These are phyloP conservation scores for Aspergillus quadrilineatus DNA, from an alignment of 2,329 filamentous ascomycete genomes.

Conservation along the genomic window DNA sequence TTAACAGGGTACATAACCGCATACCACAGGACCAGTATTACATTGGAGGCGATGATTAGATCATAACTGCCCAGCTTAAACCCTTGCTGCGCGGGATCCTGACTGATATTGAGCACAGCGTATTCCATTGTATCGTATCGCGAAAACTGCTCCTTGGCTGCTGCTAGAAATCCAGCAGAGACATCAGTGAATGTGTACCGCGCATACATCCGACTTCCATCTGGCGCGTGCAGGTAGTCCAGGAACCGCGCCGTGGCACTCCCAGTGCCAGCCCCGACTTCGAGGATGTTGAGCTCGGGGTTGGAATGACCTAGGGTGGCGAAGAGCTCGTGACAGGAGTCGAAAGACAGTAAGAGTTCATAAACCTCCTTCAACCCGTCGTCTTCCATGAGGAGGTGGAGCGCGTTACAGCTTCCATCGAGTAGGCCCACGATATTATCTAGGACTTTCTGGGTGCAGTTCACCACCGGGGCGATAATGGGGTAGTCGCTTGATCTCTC, in stretches of 20 bases:
- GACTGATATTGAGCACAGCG: constrained; percentile 30
- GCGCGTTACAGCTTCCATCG: background rate
- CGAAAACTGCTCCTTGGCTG: constrained; percentile 26
- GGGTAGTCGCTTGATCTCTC: background rate
- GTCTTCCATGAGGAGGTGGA: constrained; percentile 2
- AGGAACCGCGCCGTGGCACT: constrained; percentile 5
- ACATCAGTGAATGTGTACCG: constrained; percentile 34
- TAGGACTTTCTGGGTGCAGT: background rate
- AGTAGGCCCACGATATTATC: background rate
- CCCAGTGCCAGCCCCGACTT: constrained; percentile 14
- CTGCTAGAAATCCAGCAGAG: constrained; percentile 31
- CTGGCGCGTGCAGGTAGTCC: background rate
- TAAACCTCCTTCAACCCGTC: constrained; percentile 1
- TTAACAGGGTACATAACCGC: background rate
- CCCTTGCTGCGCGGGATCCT: constrained; percentile 29
- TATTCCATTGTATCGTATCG: constrained; percentile 28
- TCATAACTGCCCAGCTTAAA: constrained; percentile 31
- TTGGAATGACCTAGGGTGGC: constrained; percentile 9
- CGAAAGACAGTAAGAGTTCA: background rate
- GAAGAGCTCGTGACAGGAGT: background rate
- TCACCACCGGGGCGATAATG: background rate
- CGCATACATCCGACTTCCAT: constrained; percentile 6
- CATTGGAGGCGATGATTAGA: constrained; percentile 27
- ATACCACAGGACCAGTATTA: background rate
- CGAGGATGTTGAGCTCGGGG: constrained; percentile 6